Percentiles rank a stretch among this genome's conserved stretches.
Evolutionary conservation across 1,139 yeast species (phyloP).

Genomic region (Meyerozyma elateridarum): DNA sequence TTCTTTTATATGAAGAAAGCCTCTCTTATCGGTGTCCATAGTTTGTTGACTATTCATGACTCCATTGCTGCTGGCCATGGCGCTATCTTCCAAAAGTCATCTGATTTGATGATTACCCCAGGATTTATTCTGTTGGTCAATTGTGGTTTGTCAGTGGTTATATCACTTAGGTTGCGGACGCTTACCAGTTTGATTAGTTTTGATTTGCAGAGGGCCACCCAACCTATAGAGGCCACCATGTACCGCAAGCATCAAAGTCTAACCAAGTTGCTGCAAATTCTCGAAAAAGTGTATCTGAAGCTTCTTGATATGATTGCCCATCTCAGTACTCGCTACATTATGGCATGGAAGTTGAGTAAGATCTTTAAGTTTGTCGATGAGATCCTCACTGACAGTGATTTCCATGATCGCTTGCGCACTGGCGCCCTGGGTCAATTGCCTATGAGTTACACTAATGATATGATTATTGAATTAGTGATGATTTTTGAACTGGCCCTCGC

Average conservation of each 20-base stretch:
- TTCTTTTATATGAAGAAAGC: constrained; percentile 12
- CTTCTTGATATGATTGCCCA: constrained; percentile 1
- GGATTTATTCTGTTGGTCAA: constrained; percentile 11
- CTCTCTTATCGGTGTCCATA: constrained; percentile 7
- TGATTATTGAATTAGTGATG: background rate
- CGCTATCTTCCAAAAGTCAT: constrained; percentile 8
- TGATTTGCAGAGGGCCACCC: background rate
- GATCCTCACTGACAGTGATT: background rate
- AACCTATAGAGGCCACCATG: no score
- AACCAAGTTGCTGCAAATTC: background rate
- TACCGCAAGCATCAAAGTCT: background rate
- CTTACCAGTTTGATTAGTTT: background rate
- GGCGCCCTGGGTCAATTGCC: background rate
- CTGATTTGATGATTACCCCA: constrained; percentile 13
- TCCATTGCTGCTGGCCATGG: constrained; percentile 8
- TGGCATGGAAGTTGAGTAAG: constrained; percentile 1
- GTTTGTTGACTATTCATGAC: constrained; percentile 12
- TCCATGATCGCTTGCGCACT: constrained; percentile 1
- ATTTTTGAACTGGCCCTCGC: background rate
- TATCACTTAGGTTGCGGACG: constrained; percentile 1
- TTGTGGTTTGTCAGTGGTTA: constrained; percentile 5
- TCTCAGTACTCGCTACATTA: background rate
- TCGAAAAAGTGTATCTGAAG: background rate
- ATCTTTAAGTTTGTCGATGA: constrained; percentile 1
- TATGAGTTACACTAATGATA: background rate